phyloP scores from a whole-genome alignment of 208 protist genomes.

The Jaenimonas drosophilae region DNA sequence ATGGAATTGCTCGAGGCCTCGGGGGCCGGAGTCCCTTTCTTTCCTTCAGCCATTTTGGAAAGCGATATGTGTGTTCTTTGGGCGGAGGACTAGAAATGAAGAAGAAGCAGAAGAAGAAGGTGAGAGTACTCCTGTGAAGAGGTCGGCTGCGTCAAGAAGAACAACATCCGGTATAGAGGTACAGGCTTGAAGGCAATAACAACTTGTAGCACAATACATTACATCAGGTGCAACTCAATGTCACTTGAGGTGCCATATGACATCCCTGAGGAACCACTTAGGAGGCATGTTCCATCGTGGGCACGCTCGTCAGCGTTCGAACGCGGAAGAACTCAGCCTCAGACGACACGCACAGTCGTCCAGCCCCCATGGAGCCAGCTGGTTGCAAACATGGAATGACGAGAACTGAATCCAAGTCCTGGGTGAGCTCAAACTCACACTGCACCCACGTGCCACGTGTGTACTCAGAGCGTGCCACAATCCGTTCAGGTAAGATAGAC shows the following conservation, averaged over 20 bases:
- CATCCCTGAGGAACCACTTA: too few relatives aligned
- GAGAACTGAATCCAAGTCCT: slow-evolving; percentile 45
- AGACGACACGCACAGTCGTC: slow-evolving; percentile 41
- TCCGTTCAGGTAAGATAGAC: slow-evolving; percentile 23
- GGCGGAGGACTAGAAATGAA: background rate
- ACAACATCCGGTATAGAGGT: too few relatives aligned
- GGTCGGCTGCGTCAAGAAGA: too few relatives aligned
- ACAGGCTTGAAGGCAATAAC: too few relatives aligned
- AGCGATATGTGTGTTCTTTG: background rate
- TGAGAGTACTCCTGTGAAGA: too few relatives aligned
- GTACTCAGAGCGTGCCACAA: slow-evolving; percentile 64
- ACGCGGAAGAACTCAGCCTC: slow-evolving; percentile 13
- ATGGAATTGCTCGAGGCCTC: too few relatives aligned
- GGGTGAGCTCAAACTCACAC: slow-evolving; percentile 30
- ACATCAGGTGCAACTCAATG: too few relatives aligned
- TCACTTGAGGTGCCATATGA: too few relatives aligned
- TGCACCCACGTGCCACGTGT: slow-evolving; percentile 44
- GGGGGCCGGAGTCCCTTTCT: too few relatives aligned
- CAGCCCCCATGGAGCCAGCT: slow-evolving; percentile 36
- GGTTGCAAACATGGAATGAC: slow-evolving; percentile 79
- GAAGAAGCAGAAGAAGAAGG: background rate
- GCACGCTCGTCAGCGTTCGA: slow-evolving; percentile 17
- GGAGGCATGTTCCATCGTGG: too few relatives aligned
- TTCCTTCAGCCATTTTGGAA: background rate
- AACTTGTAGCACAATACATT: background rate